A percentile compares a stretch with the other conserved stretches of the same genome.
These are phyloP conservation scores for Zalaria sp. DNA, from an alignment of 2,329 filamentous ascomycete genomes.

Conservation along the genomic window DNA sequence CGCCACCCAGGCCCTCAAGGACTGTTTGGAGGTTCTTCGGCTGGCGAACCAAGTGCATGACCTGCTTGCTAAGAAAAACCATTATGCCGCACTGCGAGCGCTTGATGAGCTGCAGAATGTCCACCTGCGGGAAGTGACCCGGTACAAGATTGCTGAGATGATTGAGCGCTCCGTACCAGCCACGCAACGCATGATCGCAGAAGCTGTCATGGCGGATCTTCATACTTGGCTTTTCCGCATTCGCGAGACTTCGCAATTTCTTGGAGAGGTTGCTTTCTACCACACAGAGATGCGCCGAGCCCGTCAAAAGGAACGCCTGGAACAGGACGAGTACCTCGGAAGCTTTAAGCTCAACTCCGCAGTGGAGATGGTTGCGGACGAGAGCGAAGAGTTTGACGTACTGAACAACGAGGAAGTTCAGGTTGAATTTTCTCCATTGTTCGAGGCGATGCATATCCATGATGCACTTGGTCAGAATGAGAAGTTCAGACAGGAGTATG, in stretches of 20 bases:
- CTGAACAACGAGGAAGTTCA: constrained; percentile 90
- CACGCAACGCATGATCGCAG: constrained; percentile 83
- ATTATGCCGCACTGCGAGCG: constrained; percentile 87
- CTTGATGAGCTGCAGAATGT: constrained; percentile 94
- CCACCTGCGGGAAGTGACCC: constrained; percentile 83
- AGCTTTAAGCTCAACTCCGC: constrained; percentile 91
- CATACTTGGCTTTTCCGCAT: constrained; percentile 96
- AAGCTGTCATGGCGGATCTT: constrained; percentile 91
- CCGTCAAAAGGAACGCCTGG: constrained; percentile 69
- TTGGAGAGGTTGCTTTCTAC: constrained; percentile 93
- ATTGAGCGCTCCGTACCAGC: constrained; percentile 92
- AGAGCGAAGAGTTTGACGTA: constrained; percentile 89
- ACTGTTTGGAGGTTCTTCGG: constrained; percentile 81
- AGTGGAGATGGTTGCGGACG: constrained; percentile 88
- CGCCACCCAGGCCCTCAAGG: constrained; percentile 72
- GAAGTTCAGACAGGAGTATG: constrained; percentile 80
- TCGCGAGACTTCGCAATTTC: constrained; percentile 85
- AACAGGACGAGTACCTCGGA: constrained; percentile 58
- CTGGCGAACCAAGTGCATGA: constrained; percentile 93
- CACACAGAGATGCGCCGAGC: constrained; percentile 79
- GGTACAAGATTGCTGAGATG: constrained; percentile 87
- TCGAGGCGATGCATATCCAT: constrained; percentile 92
- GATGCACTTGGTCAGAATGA: constrained; percentile 87
- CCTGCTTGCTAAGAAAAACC: constrained; percentile 79
- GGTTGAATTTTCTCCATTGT: constrained; percentile 86